phyloP scores from a whole-genome alignment of 192 early-diverging fungal genomes.

The Phycomyces blakesleeanus region DNA sequence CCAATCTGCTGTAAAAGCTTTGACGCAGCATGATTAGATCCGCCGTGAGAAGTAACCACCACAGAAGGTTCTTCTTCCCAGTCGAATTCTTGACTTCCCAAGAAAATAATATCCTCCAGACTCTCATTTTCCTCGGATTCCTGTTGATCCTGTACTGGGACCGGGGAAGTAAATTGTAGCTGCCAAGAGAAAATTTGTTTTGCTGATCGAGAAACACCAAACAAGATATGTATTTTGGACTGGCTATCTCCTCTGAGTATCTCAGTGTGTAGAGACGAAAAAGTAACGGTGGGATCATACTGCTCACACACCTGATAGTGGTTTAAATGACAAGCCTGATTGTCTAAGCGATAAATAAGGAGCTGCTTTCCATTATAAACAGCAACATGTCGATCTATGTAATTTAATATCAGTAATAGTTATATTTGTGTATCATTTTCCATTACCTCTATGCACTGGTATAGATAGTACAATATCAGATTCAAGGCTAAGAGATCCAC shows the following conservation, averaged over 20 bases:
- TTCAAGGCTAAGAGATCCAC: slow-evolving; percentile 11
- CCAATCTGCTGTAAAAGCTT: slow-evolving; percentile 10
- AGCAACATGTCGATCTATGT: slow-evolving; percentile 17
- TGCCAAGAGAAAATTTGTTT: slow-evolving; percentile 12
- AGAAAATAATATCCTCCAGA: background rate
- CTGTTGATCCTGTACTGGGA: background rate
- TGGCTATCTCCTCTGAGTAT: background rate
- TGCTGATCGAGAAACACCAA: slow-evolving; percentile 11
- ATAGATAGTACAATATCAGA: slow-evolving; percentile 10
- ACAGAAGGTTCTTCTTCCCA: slow-evolving; percentile 4
- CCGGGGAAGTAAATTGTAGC: background rate
- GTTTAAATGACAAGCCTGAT: slow-evolving; percentile 20
- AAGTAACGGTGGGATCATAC: background rate
- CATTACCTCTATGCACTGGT: slow-evolving; percentile 24
- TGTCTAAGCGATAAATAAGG: slow-evolving; percentile 18
- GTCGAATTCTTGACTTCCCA: background rate
- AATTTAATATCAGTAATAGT: background rate
- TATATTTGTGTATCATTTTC: background rate
- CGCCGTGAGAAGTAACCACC: background rate
- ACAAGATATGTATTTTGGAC: background rate
- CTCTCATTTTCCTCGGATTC: background rate
- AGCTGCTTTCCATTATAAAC: slow-evolving; percentile 27
- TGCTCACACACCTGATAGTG: slow-evolving; percentile 2
- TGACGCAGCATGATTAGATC: slow-evolving; percentile 11
- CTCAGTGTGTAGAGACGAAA: slow-evolving; percentile 16